Conservation (phyloP, 2,329 filamentous ascomycete species). For the Ophiostoma perfectum region DNA sequence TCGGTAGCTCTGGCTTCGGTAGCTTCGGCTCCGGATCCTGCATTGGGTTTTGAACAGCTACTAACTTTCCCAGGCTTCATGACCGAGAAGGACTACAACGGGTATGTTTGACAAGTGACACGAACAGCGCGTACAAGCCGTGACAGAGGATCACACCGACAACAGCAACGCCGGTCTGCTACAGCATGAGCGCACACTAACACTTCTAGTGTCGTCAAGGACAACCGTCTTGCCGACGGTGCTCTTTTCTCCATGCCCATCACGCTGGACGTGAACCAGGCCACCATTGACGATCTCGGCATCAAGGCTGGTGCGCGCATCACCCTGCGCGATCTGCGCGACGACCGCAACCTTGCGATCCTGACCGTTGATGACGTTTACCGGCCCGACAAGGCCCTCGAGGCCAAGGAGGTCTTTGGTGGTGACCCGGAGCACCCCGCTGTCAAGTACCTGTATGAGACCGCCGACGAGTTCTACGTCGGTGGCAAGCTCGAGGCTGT, state of each 20-base stretch:
- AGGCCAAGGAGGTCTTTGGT: conserved; percentile 92
- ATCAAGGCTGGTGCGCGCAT: conserved; percentile 77
- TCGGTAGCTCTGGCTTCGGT: no score
- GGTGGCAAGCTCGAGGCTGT: conserved; percentile 95
- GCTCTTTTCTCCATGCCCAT: conserved; percentile 96
- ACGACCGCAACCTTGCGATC: conserved; percentile 94
- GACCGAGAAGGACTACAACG: conserved; percentile 94
- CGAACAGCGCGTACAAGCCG: no score
- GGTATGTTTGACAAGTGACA: conserved; percentile 45
- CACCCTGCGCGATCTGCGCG: conserved; percentile 88
- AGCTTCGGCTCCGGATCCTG: no score
- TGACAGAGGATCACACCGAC: no score
- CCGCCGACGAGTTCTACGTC: conserved; percentile 81
- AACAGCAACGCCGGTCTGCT: no score
- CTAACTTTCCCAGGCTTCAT: conserved; percentile 54
- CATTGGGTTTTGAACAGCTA: no score
- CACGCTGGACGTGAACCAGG: conserved; percentile 75
- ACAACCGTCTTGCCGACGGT: conserved; percentile 80
- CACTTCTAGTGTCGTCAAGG: conserved; percentile 86
- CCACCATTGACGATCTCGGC: conserved; percentile 66
- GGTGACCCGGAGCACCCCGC: conserved; percentile 88
- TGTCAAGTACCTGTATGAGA: conserved; percentile 79
- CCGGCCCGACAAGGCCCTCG: conserved; percentile 80
- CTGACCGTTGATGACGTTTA: conserved; percentile 94
- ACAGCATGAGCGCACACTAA: conserved; percentile 90